Percentiles rank a stretch among this genome's conserved stretches.
These are phyloP conservation scores for Colletotrichum spinosum DNA, from an alignment of 2,329 filamentous ascomycete genomes.

Conservation along the genomic window DNA sequence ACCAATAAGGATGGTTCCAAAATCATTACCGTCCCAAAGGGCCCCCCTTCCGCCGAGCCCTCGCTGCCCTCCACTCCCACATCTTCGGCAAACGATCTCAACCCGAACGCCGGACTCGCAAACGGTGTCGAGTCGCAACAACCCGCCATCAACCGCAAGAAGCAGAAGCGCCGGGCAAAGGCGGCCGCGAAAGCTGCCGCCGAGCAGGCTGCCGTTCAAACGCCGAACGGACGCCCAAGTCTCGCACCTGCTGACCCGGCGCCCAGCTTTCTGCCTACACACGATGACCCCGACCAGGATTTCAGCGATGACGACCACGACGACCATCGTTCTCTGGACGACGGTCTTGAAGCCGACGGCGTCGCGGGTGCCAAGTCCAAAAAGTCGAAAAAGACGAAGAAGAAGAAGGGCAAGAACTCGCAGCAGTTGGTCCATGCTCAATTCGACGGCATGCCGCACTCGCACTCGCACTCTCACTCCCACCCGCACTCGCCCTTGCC, in stretches of 20 bases:
- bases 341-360: constrained; percentile 49
- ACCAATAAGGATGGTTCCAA: constrained; percentile 77
- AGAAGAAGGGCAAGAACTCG: constrained; percentile 56
- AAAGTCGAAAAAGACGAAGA: constrained; percentile 77
- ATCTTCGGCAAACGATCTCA: constrained; percentile 50
- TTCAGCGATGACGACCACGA: constrained; percentile 68
- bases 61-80: constrained; percentile 66
- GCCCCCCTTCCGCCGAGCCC: constrained; percentile 60
- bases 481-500: neutral
- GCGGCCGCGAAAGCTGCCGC: constrained; percentile 76
- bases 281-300: constrained; percentile 65
- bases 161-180: constrained; percentile 92
- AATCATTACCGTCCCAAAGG: constrained; percentile 74
- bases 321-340: constrained; percentile 54
- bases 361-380: constrained; percentile 57
- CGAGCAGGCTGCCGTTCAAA: constrained; percentile 42
- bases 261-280: constrained; percentile 45
- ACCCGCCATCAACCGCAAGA: constrained; percentile 85
- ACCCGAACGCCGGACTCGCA: constrained; percentile 40
- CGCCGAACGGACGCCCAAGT: constrained; percentile 55
- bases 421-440: constrained; percentile 40
- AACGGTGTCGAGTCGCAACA: constrained; percentile 47
- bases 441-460: constrained; percentile 46
- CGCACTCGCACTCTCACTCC: constrained; percentile 46
- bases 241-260: constrained; percentile 46